These are phyloP conservation scores for Acacia melanoxylon DNA, from an alignment of 306 rosid genomes.

Conservation along the genomic window DNA sequence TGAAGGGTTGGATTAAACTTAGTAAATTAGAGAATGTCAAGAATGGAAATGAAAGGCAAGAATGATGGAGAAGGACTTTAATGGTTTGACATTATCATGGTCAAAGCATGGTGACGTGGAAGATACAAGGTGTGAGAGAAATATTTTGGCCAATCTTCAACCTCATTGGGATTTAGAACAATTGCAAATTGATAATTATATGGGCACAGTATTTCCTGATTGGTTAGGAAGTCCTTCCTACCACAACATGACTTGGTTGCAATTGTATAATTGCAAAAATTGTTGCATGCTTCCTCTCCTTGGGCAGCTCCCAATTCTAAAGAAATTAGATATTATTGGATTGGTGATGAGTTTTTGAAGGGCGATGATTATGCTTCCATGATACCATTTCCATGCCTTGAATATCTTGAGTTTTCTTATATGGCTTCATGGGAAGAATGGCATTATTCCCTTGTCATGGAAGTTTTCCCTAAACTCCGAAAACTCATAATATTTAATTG, in stretches of 20 bases:
- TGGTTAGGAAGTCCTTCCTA: slow-evolving; percentile 15
- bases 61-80: not conserved
- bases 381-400: not conserved
- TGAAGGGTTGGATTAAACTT: not conserved
- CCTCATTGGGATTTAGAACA: not conserved
- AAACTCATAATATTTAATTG: not conserved
- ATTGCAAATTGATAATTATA: not conserved
- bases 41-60: not conserved
- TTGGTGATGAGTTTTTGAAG: not conserved
- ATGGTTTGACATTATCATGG: not conserved
- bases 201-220: not conserved
- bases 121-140: not conserved
- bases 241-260: not conserved
- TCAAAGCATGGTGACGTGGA: not conserved
- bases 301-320: slow-evolving; percentile 10
- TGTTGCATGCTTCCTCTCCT: slow-evolving; percentile 20
- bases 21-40: not conserved
- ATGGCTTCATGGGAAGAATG: not conserved
- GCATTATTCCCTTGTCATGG: not conserved
- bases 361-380: not conserved
- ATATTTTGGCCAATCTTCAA: slow-evolving; percentile 1
- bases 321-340: fast-evolving
- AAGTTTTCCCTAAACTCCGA: not conserved
- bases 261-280: fast-evolving
- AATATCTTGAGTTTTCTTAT: not conserved